Base-by-base conservation (phyloP, 2,329 filamentous ascomycete species). In the Tolypocladium pustulatum region DNA sequence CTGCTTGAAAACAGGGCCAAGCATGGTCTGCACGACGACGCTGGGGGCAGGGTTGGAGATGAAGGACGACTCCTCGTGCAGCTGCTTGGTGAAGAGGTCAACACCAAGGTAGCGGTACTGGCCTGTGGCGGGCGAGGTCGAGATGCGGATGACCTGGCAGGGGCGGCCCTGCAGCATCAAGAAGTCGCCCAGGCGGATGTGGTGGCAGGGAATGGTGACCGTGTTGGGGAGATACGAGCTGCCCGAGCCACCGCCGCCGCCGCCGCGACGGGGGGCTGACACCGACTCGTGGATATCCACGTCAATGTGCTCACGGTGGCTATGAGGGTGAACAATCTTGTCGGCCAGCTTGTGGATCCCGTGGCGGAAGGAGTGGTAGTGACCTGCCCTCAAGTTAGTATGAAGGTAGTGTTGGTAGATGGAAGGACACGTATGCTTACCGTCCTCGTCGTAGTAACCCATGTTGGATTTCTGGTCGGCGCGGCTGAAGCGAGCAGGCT, bases 51-150 rank as follows among this genome's bases (percentile, higher is more conserved):
- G 94, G 88, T 96, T 95, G 79, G 90, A 92, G 80, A 97, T 87
- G 81, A 96, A 97, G 70, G 89, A 93, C 59, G 91, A 96, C 88
- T 99, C 94, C 82, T 99, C 94, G 73, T 97, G 91, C 66, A 99
- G 86, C 82, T 97, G 91, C 85, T 96, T 96, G 84, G 92, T 97
- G 90, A 99, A 99, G 72, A 99, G 89, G 78, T 99, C 94, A 68
- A 99, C 94, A 85, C 94, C 94, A 64, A 99, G 90, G 86, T 97
- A 99, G 75, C 94, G 90, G 88, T 99, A 93, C 86, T 99, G 94
- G 76, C 94, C 94, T 63, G 94, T 99, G 81, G 96, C 93, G 67
- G 90, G 84, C 60, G 93, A 97, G 78, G 92, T 96, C 67, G 91
- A 96, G 87, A 99, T 97, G 76, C 93, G 93, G 83, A 99, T 99